These are phyloP conservation scores for Quercus gilva DNA, from an alignment of 306 rosid species.

Conservation along the genomic window DNA sequence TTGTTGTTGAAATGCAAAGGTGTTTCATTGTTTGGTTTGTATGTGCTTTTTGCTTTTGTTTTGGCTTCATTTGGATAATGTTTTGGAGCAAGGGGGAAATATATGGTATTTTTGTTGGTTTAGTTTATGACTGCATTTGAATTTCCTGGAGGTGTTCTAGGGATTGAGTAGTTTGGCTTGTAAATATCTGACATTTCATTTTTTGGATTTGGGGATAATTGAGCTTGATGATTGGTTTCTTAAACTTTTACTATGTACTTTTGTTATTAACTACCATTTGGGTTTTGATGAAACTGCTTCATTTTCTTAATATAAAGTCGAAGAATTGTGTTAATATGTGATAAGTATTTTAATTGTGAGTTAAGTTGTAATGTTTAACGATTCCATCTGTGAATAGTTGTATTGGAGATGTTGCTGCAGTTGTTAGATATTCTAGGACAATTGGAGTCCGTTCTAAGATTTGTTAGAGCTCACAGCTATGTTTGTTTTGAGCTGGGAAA, in stretches of 20 bases:
- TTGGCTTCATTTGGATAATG: neutral
- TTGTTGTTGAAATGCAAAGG: neutral
- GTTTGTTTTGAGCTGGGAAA: too few species aligned
- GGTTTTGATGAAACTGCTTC: neutral
- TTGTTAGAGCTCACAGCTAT: too few species aligned
- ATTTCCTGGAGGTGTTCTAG: neutral
- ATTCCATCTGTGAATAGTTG: neutral
- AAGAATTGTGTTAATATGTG: neutral
- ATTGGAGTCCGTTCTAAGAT: neutral
- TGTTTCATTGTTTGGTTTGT: neutral
- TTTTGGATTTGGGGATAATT: neutral
- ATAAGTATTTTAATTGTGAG: neutral
- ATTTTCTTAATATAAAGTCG: neutral
- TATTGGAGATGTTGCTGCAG: neutral
- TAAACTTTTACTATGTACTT: neutral
- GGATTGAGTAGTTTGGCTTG: neutral
- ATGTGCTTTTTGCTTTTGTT: neutral
- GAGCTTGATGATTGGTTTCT: neutral
- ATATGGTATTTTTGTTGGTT: neutral
- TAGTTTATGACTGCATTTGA: too few species aligned
- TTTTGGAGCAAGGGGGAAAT: neutral
- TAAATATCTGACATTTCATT: neutral
- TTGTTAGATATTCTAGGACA: neutral
- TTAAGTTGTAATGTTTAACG: neutral
- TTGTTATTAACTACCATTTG: neutral